phyloP scores from a whole-genome alignment of 257 asterid genomes.

The Solanum clarkiae region DNA sequence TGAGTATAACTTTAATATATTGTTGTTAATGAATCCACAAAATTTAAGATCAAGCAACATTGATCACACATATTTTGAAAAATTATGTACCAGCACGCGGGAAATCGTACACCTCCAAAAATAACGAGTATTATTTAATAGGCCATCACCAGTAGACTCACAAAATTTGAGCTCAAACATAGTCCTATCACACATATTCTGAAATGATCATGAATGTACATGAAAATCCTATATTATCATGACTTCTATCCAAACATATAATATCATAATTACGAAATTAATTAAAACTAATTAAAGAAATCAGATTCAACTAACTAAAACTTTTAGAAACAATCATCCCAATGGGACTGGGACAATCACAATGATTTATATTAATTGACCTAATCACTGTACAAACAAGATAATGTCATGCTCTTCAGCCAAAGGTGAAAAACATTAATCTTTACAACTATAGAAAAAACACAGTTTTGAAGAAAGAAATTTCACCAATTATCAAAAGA shows the following conservation, averaged over 20 bases:
- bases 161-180: no score
- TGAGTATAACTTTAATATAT: no score
- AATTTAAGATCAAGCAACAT: no score
- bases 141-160: no score
- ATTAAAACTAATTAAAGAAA: background rate
- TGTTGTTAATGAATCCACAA: no score
- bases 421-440: background rate
- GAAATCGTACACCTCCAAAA: no score
- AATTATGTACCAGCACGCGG: no score
- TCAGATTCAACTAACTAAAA: background rate
- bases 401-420: background rate
- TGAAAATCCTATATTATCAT: no score
- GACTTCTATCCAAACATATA: background rate
- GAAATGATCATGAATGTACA: background rate
- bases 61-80: no score
- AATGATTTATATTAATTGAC: background rate
- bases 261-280: background rate
- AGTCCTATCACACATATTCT: background rate
- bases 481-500: background rate
- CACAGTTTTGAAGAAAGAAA: background rate
- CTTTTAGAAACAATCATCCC: background rate
- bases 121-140: no score
- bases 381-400: background rate
- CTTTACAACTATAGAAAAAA: background rate
- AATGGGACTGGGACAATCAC: background rate